A percentile compares a stretch with the other conserved stretches of the same genome.
Evolutionary conservation across 1,139 yeast species (phyloP).

Genomic region (Candida tunisiensis): DNA sequence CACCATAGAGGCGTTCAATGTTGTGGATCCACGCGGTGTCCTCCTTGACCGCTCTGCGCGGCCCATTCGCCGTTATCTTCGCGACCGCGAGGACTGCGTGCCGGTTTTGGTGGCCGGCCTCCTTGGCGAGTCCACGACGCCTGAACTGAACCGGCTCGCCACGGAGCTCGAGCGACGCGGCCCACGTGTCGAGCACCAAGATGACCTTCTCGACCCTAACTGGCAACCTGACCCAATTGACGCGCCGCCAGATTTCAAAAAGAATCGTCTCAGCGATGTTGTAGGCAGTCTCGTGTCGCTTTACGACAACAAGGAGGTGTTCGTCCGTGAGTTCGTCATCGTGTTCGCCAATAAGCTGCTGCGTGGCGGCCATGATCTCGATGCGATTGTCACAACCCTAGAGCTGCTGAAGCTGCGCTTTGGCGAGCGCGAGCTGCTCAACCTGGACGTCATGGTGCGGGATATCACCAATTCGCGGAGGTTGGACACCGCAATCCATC

Average conservation of each 20-base stretch:
- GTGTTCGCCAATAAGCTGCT: slow-evolving; percentile 46
- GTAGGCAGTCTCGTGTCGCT: slow-evolving; percentile 60
- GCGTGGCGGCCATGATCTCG: slow-evolving; percentile 29
- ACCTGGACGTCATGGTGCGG: slow-evolving; percentile 70
- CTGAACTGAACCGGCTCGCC: slow-evolving; percentile 21
- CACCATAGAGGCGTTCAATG: slow-evolving; percentile 53
- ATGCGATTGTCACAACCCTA: slow-evolving; percentile 8
- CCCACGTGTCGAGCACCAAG: slow-evolving; percentile 8
- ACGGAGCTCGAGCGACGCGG: slow-evolving; percentile 25
- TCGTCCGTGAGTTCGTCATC: slow-evolving; percentile 53
- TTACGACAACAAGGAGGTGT: slow-evolving; percentile 61
- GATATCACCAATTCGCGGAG: slow-evolving; percentile 32
- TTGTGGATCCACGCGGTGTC: slow-evolving; percentile 82
- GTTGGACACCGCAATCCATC: slow-evolving; percentile 12
- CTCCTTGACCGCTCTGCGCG: slow-evolving; percentile 59
- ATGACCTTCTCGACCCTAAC: slow-evolving; percentile 29
- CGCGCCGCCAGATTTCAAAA: slow-evolving; percentile 72
- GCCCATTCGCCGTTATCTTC: slow-evolving; percentile 52
- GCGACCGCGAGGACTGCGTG: slow-evolving; percentile 60
- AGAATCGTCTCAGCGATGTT: slow-evolving; percentile 42
- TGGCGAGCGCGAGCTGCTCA: slow-evolving; percentile 46
- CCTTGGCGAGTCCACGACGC: slow-evolving; percentile 31
- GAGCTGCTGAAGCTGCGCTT: slow-evolving; percentile 45
- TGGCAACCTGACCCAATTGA: slow-evolving; percentile 94
- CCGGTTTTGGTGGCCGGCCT: slow-evolving; percentile 56